A percentile compares a stretch with the other conserved stretches of the same genome.
Conservation (phyloP, 1,284 basidiomycete species). For the Thecaphora thlaspeos region DNA sequence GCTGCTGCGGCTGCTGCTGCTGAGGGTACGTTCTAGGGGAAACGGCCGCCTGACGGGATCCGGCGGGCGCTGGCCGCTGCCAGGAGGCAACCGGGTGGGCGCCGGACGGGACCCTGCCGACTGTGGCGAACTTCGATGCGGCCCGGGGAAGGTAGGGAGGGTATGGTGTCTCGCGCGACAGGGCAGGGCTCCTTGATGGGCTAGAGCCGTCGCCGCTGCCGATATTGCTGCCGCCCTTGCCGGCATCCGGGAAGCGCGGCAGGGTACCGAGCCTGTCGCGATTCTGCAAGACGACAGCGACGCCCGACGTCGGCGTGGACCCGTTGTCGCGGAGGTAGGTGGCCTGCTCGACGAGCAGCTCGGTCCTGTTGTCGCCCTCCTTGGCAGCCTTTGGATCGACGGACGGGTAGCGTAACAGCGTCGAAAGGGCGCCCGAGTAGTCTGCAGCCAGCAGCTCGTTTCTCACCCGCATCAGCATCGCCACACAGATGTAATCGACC, state of each 20-base stretch:
- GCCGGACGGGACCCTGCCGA: slow-evolving; percentile 12
- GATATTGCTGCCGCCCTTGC: neutral
- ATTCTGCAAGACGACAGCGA: slow-evolving; percentile 36
- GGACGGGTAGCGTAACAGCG: slow-evolving; percentile 38
- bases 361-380: slow-evolving; percentile 6
- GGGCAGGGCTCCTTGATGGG: neutral
- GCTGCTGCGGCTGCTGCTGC: no score
- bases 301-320: slow-evolving; percentile 28
- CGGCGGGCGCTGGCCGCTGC: no score
- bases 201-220: slow-evolving; percentile 4
- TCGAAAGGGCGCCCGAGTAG: slow-evolving; percentile 38
- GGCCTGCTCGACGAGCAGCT: slow-evolving; percentile 36
- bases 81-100: neutral
- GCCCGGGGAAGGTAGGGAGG: slow-evolving; percentile 5
- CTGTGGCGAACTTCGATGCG: slow-evolving; percentile 22
- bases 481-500: slow-evolving; percentile 49
- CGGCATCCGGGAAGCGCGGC: neutral
- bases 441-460: slow-evolving; percentile 40
- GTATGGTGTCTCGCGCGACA: neutral
- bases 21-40: no score
- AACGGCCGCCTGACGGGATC: no score
- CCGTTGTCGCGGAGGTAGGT: slow-evolving; percentile 17
- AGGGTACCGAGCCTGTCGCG: slow-evolving; percentile 30
- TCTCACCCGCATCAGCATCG: slow-evolving; percentile 50
- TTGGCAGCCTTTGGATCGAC: slow-evolving; percentile 4